Evolutionary conservation across 2,329 filamentous ascomycete species (phyloP).

Genomic region (Chrysosporium queenslandicum): DNA sequence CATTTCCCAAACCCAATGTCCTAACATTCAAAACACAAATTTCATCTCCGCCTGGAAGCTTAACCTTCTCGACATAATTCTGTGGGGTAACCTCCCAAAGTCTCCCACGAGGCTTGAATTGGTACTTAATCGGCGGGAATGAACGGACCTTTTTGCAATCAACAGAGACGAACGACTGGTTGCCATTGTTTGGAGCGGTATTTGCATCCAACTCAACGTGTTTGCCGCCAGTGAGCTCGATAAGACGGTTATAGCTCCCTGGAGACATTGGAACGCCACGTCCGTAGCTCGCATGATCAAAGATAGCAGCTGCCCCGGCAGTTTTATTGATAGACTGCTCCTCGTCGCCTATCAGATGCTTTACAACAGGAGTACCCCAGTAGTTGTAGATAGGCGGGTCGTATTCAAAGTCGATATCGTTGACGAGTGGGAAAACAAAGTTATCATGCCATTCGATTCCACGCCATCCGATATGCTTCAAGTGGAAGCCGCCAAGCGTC

Average conservation of each 20-base stretch:
- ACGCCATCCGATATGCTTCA: slow-evolving; percentile 13
- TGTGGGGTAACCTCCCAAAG: slow-evolving; percentile 17
- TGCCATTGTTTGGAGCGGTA: slow-evolving; percentile 17
- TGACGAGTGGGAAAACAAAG: slow-evolving; percentile 17
- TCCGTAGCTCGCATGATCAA: slow-evolving; percentile 19
- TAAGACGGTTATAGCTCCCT: slow-evolving; percentile 16
- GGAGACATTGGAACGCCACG: slow-evolving; percentile 18
- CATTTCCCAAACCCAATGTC: slow-evolving; percentile 16
- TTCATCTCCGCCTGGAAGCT: slow-evolving; percentile 10
- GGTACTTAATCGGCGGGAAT: slow-evolving; percentile 17
- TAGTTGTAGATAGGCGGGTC: slow-evolving; percentile 18
- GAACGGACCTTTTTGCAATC: slow-evolving; percentile 15
- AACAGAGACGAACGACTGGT: slow-evolving; percentile 16
- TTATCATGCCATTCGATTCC: slow-evolving; percentile 18
- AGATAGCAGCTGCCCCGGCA: slow-evolving; percentile 17
- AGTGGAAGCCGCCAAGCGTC: slow-evolving; percentile 18
- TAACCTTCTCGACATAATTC: slow-evolving; percentile 17
- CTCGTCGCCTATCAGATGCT: slow-evolving; percentile 18
- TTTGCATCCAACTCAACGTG: slow-evolving; percentile 14
- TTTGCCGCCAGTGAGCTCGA: slow-evolving; percentile 15
- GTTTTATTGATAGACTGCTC: slow-evolving; percentile 17
- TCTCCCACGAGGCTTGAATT: slow-evolving; percentile 15
- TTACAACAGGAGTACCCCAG: slow-evolving; percentile 17
- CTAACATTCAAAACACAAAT: slow-evolving; percentile 19
- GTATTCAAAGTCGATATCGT: slow-evolving; percentile 19